These are phyloP conservation scores for Citrus inodora DNA, from an alignment of 345 rosid genomes.

Conservation along the genomic window DNA sequence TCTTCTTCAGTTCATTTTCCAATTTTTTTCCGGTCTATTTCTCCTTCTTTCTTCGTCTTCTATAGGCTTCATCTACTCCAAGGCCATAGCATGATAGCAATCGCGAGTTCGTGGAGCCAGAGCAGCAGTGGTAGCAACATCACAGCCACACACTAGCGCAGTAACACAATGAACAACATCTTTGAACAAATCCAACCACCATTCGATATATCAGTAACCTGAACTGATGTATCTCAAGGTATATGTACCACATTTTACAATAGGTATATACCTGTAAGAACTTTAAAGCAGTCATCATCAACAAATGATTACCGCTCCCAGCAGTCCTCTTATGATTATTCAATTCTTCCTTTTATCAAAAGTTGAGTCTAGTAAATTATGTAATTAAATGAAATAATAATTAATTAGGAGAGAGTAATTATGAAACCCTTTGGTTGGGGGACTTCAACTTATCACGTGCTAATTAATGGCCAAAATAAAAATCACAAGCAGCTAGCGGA, in stretches of 20 bases:
- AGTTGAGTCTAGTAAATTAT: neutral
- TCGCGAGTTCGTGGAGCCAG: too few relatives aligned
- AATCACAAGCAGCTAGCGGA: neutral
- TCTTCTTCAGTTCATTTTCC: too few relatives aligned
- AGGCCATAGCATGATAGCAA: too few relatives aligned
- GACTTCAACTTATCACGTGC: neutral
- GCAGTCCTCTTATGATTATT: neutral
- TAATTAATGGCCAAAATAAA: neutral
- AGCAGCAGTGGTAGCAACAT: too few relatives aligned
- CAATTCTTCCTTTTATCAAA: neutral
- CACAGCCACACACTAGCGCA: too few relatives aligned
- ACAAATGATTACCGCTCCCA: conserved; percentile 5
- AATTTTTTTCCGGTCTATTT: too few relatives aligned
- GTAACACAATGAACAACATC: too few relatives aligned
- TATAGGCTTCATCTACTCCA: too few relatives aligned
- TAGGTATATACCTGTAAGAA: neutral
- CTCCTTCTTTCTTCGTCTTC: too few relatives aligned
- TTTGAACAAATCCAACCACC: too few relatives aligned
- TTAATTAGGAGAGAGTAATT: too few relatives aligned
- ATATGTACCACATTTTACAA: neutral
- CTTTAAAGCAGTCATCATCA: conserved; percentile 1
- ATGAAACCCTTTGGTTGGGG: neutral
- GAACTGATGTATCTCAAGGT: neutral
- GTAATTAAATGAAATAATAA: neutral
- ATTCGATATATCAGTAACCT: conserved; percentile 8